Base-by-base conservation (phyloP, 306 rosid genomes). In the Elaeagnus macrophylla region DNA sequence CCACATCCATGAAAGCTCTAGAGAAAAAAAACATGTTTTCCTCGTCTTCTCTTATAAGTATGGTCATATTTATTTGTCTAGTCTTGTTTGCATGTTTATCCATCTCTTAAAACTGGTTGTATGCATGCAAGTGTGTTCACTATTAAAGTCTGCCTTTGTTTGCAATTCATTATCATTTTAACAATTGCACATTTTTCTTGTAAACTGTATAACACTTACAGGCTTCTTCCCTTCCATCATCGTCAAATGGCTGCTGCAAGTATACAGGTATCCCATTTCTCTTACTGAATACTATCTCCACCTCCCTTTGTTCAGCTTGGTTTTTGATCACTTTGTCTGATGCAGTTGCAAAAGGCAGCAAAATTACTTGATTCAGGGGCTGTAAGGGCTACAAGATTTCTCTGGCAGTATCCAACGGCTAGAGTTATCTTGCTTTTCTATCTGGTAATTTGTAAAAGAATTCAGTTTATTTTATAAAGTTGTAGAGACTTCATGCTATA, bases 371-470 rank as follows among this genome's bases (percentile, higher is more conserved):
- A 91, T 62, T 72, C 96, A 38, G 99, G 96, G 63, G 95, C 99
- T 46, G 96, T 87, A 41, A 80, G 99, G 79, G 99, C 99, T 55
- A 87, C 99, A 9, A 80, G 95, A 73, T 91, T 91, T 76, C 96
- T 91, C 47, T 84, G 99, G 99, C 93, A 81, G 51, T 82, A 91
- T 77, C 99, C 99, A 8, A 80, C 81, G 38, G 99, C 99, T 68
- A 82, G 96, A 51, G 82, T 91, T 57, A 47, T 62, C 69, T 62
- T 91, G 67, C 81, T 91, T 20, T 82, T 77, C 77, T 91, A 91
- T 73, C 69, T 91, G 89, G 99, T 91, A 75, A 20, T 20, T 20
- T 20, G 32, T 20, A 80, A 77, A 67, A 50, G 13, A 9, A 51
- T 42, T 64, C 36, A 48, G 45, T 49, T 42, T 12, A 7, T 40